These are phyloP conservation scores for Aurinia saxatilis DNA, from an alignment of 345 rosid genomes.

Conservation along the genomic window DNA sequence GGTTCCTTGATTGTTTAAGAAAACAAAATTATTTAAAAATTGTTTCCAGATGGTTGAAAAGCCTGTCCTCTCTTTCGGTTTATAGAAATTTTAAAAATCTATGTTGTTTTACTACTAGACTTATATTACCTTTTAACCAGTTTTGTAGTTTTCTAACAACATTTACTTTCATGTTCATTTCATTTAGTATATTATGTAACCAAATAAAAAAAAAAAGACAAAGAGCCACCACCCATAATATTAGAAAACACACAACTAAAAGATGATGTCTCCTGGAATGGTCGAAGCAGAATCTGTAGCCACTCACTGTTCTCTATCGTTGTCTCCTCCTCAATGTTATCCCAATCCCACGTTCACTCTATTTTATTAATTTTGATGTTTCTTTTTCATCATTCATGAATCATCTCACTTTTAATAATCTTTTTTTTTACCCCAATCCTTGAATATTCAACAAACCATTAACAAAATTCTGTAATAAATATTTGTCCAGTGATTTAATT, in stretches of 20 bases:
- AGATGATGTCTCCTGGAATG: conserved; percentile 30
- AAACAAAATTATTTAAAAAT: no score
- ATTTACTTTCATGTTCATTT: background rate
- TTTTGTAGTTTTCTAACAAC: no score
- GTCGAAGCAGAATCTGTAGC: conserved; percentile 24
- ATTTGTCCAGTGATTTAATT: background rate
- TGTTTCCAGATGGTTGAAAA: no score
- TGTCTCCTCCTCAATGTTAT: conserved; percentile 25
- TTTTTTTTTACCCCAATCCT: background rate
- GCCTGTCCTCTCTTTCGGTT: no score
- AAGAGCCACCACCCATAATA: background rate
- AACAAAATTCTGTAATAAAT: background rate
- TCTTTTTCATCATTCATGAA: background rate
- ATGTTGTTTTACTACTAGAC: no score
- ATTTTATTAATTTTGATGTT: background rate
- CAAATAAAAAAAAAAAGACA: background rate
- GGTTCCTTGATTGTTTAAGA: background rate
- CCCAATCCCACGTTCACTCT: conserved; percentile 20
- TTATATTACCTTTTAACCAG: no score
- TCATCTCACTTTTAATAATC: background rate
- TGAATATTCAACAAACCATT: background rate
- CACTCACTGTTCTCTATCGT: conserved; percentile 24
- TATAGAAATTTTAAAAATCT: no score
- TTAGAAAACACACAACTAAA: background rate
- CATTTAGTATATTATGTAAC: background rate